Evolutionary conservation across 805 yeast species (phyloP).

Genomic region (Saccharomyces paradoxus): DNA sequence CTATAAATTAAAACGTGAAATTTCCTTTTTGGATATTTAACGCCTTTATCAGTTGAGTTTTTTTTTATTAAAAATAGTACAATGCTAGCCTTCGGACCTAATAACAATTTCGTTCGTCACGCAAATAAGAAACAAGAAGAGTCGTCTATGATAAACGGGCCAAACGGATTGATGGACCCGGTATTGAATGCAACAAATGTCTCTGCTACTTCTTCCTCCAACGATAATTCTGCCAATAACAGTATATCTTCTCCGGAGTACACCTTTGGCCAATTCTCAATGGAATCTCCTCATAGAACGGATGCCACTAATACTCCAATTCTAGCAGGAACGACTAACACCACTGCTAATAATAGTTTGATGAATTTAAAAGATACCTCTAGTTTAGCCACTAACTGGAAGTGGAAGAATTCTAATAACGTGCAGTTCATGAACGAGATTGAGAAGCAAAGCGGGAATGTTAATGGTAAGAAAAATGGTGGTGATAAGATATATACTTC

Average conservation of each 20-base stretch:
- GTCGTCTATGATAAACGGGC: not conserved
- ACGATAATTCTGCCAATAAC: not conserved
- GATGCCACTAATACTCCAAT: slow-evolving; percentile 3
- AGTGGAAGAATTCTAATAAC: not conserved
- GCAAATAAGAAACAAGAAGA: not conserved
- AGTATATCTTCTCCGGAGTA: slow-evolving; percentile 7
- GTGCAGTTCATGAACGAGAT: not conserved
- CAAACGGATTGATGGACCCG: not conserved
- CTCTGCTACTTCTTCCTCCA: slow-evolving; percentile 2
- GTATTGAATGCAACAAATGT: slow-evolving; percentile 2
- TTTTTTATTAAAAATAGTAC: not conserved
- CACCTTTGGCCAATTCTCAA: slow-evolving; percentile 2
- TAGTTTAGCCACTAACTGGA: not conserved
- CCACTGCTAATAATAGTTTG: not conserved
- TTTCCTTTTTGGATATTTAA: not conserved
- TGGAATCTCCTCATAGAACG: slow-evolving; percentile 3
- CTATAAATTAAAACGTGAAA: not conserved
- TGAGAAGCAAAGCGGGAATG: not conserved
- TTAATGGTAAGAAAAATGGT: not conserved
- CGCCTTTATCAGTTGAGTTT: not conserved
- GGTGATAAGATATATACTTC: not conserved
- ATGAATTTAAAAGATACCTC: slow-evolving; percentile 1
- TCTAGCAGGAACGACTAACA: not conserved
- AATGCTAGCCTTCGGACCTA: not conserved
- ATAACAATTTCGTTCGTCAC: not conserved